Percentiles rank a stretch among this genome's conserved stretches.
Conservation (phyloP, 2,329 filamentous ascomycete species). For the Diaporthe ilicicola region DNA sequence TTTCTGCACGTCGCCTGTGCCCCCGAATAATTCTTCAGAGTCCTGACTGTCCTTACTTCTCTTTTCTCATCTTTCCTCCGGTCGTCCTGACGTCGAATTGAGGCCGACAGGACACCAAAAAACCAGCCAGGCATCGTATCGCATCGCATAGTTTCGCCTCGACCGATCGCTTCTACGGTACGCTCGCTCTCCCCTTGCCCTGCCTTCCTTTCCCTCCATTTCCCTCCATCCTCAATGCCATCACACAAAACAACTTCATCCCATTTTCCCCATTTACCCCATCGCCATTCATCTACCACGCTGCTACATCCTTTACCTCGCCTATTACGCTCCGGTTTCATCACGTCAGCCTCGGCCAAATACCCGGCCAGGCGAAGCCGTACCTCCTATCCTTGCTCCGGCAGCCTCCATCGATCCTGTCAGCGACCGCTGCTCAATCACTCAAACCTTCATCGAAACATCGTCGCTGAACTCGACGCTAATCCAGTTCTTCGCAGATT, state of each 20-base stretch:
- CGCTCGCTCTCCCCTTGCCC: conserved; percentile 2
- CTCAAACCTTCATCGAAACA: background rate
- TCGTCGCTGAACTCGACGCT: background rate
- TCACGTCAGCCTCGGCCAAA: conserved; percentile 4
- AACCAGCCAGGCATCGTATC: conserved; percentile 2
- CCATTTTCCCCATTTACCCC: background rate
- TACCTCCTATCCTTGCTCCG: background rate
- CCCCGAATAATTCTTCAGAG: conserved; percentile 19
- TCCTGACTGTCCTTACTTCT: conserved; percentile 16
- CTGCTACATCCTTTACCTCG: conserved; percentile 18
- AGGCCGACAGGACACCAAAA: conserved; percentile 17
- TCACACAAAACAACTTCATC: conserved; percentile 7
- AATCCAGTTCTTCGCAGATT: background rate
- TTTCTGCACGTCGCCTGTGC: conserved; percentile 27
- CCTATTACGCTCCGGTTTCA: conserved; percentile 14
- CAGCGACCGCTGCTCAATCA: background rate
- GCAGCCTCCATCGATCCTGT: background rate
- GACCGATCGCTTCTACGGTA: conserved; percentile 27
- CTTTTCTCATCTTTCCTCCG: conserved; percentile 15
- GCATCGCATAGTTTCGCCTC: conserved; percentile 9
- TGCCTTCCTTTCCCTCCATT: background rate
- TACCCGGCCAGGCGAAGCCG: background rate
- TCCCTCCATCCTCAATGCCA: background rate
- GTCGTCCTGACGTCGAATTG: conserved; percentile 29
- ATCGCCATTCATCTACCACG: background rate